Percentiles rank a stretch among this genome's conserved stretches.
phyloP scores from a whole-genome alignment of 805 yeast genomes.

The Clavispora fructus region DNA sequence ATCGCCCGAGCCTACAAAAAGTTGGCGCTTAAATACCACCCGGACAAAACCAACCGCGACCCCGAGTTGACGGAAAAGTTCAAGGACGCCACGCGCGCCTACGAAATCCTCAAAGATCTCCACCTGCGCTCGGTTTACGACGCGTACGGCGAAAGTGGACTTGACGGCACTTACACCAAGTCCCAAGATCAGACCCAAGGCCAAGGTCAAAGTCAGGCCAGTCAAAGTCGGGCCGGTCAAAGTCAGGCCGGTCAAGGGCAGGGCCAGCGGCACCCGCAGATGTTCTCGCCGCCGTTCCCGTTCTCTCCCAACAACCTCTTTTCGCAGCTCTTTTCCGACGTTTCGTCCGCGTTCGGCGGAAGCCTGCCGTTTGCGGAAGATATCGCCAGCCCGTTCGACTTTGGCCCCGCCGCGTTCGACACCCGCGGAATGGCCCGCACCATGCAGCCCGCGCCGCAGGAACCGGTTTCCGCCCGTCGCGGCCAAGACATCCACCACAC shows the following conservation, averaged over 20 bases:
- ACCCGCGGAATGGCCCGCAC: neutral
- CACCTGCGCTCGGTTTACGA: conserved; percentile 48
- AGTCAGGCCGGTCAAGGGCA: too few relatives aligned
- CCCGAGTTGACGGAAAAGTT: conserved; percentile 49
- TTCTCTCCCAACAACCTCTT: conserved; percentile 21
- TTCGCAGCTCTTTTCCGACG: conserved; percentile 33
- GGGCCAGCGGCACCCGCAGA: conserved; percentile 1
- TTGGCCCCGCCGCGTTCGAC: neutral
- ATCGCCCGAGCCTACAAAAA: conserved; percentile 38
- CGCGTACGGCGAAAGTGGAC: conserved; percentile 42
- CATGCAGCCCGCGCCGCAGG: conserved; percentile 6
- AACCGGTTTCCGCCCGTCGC: conserved; percentile 1
- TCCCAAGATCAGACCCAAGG: conserved; percentile 1
- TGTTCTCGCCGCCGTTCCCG: conserved; percentile 1
- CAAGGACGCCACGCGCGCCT: conserved; percentile 61
- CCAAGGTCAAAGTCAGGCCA: too few relatives aligned
- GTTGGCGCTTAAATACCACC: conserved; percentile 52
- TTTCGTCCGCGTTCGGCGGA: conserved; percentile 22
- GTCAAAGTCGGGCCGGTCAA: too few relatives aligned
- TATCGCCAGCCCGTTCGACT: neutral
- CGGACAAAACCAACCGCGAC: conserved; percentile 54
- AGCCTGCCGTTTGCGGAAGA: neutral
- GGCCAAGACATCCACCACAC: conserved; percentile 48
- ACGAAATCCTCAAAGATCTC: conserved; percentile 52
- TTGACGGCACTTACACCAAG: conserved; percentile 23